Evolutionary conservation across 768 basidiomycete genomes (phyloP).

Genomic region (Phaeotremella fagi): DNA sequence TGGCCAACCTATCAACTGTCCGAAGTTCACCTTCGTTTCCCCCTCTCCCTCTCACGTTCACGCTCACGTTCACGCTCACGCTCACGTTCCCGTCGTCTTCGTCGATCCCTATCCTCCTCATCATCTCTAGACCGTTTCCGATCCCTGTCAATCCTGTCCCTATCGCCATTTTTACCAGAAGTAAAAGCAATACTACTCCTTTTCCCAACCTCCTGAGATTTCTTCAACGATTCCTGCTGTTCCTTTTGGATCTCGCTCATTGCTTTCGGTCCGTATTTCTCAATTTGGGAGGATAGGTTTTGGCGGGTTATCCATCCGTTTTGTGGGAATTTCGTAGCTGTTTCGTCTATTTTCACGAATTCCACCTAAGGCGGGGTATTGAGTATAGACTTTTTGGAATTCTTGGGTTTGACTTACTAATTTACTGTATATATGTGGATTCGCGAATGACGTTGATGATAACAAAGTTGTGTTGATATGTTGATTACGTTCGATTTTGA

Average conservation of each 20-base stretch:
- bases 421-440: constrained; percentile 92
- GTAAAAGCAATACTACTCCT: constrained; percentile 64
- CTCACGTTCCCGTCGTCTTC: constrained; percentile 10
- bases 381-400: not conserved
- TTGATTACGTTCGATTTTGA: constrained; percentile 68
- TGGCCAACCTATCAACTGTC: too few relatives aligned
- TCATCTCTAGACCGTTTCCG: not conserved
- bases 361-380: constrained; percentile 54
- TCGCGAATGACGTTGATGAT: constrained; percentile 86
- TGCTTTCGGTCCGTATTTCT: constrained; percentile 70
- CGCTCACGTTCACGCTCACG: constrained; percentile 1
- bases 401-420: constrained; percentile 52
- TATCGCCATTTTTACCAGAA: constrained; percentile 19
- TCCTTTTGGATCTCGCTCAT: constrained; percentile 60
- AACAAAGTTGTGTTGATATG: constrained; percentile 97
- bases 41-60: constrained; percentile 1
- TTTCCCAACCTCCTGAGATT: constrained; percentile 56
- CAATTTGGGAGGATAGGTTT: constrained; percentile 61
- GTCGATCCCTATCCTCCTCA: not conserved
- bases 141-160: not conserved
- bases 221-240: constrained; percentile 61
- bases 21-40: constrained; percentile 7
- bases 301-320: constrained; percentile 56
- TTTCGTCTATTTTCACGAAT: constrained; percentile 86
- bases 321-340: constrained; percentile 71